These are phyloP conservation scores for Wallacemonas sp. DNA, from an alignment of 208 protist genomes.

Conservation along the genomic window DNA sequence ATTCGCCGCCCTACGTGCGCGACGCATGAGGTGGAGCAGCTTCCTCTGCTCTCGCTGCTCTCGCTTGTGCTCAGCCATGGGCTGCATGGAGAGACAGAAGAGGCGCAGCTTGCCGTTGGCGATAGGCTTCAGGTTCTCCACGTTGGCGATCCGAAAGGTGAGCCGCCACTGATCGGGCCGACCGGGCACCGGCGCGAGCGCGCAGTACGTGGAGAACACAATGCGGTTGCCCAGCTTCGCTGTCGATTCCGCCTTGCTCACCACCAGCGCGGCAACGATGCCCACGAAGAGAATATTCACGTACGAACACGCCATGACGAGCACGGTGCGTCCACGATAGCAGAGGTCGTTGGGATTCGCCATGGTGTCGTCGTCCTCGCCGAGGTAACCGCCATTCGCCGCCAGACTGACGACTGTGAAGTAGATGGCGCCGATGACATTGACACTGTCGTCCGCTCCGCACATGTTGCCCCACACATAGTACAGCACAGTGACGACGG, in stretches of 20 bases:
- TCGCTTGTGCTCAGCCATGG: constrained; percentile 37
- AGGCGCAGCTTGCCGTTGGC: constrained; percentile 59
- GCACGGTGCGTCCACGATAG: constrained; percentile 63
- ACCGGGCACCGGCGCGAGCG: constrained; percentile 45
- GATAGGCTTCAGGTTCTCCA: constrained; percentile 54
- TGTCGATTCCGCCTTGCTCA: constrained; percentile 78
- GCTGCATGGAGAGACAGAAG: constrained; percentile 66
- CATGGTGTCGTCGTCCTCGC: constrained; percentile 68
- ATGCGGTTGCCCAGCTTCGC: constrained; percentile 66
- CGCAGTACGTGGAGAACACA: constrained; percentile 82
- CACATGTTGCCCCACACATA: constrained; percentile 56
- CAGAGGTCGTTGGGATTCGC: constrained; percentile 49
- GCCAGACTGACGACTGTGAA: constrained; percentile 83
- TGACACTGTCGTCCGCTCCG: constrained; percentile 35
- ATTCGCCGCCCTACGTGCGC: constrained; percentile 7
- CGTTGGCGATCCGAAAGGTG: constrained; percentile 77
- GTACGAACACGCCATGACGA: constrained; percentile 80
- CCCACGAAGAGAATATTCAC: constrained; percentile 85
- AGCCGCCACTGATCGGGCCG: constrained; percentile 49
- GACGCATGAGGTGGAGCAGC: constrained; percentile 13
- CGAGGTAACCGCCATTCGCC: constrained; percentile 84
- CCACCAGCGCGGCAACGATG: constrained; percentile 76
- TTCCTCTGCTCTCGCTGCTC: constrained; percentile 27
- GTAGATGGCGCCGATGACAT: constrained; percentile 54
- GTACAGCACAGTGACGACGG: constrained; percentile 48